Conservation (phyloP, 257 asterid species). For the Ligustrum vulgare region DNA sequence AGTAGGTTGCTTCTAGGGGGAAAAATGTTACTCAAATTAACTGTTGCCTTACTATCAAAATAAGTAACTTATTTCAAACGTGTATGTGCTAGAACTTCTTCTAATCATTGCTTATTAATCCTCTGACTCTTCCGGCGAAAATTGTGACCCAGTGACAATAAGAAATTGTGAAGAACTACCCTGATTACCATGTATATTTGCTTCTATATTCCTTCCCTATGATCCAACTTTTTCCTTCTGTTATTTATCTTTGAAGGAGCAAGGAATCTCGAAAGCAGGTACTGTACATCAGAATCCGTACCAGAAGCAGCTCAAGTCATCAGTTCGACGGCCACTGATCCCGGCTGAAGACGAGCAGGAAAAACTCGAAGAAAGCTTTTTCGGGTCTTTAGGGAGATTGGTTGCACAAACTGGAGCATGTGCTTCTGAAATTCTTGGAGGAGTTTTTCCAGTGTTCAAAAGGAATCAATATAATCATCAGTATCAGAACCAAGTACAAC, state of each 20-base stretch:
- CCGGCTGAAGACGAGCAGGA: constrained; percentile 73
- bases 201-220: not conserved
- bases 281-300: constrained; percentile 30
- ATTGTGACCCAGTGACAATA: not conserved
- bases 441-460: constrained; percentile 62
- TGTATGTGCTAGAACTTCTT: not conserved
- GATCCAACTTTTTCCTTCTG: constrained; percentile 1
- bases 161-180: not conserved
- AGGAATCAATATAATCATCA: constrained; percentile 42
- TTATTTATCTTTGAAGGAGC: constrained; percentile 40
- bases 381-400: constrained; percentile 60
- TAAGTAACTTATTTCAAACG: too few relatives aligned
- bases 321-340: constrained; percentile 62
- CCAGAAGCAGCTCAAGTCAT: constrained; percentile 58
- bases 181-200: not conserved
- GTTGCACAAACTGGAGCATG: constrained; percentile 67
- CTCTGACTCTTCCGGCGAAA: not conserved
- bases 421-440: constrained; percentile 60
- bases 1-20: not conserved
- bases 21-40: not conserved
- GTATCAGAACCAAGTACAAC: constrained; percentile 46
- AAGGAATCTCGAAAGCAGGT: constrained; percentile 35
- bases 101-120: not conserved
- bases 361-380: constrained; percentile 70
- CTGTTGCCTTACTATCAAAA: not conserved